Conservation (phyloP, 768 basidiomycete genomes). For the Amanita phalloides region DNA sequence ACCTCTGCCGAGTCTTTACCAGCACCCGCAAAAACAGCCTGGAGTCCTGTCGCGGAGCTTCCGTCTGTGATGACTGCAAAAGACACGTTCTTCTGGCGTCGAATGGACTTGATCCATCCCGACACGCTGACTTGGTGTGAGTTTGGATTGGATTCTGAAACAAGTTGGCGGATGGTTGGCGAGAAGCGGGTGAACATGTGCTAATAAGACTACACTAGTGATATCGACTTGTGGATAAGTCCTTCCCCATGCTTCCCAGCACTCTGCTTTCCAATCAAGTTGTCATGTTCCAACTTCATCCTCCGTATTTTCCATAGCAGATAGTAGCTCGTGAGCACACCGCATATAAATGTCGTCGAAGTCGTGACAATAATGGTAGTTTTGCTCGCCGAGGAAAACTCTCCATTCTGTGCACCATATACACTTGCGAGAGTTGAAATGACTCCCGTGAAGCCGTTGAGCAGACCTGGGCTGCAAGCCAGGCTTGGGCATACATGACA, state of each 20-base stretch:
- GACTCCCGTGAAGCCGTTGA: slow-evolving; percentile 47
- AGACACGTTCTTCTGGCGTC: slow-evolving; percentile 80
- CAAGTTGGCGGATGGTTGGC: slow-evolving; percentile 21
- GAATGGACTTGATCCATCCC: slow-evolving; percentile 82
- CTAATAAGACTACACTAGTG: neutral
- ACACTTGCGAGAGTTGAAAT: slow-evolving; percentile 43
- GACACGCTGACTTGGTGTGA: slow-evolving; percentile 33
- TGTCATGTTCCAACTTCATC: slow-evolving; percentile 32
- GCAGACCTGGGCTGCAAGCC: slow-evolving; percentile 35
- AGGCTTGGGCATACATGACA: neutral
- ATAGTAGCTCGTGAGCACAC: slow-evolving; percentile 28
- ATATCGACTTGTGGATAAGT: slow-evolving; percentile 10
- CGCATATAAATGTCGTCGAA: slow-evolving; percentile 27
- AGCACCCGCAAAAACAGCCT: slow-evolving; percentile 57
- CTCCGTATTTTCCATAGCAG: slow-evolving; percentile 32
- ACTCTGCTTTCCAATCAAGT: slow-evolving; percentile 26
- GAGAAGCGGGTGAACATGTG: slow-evolving; percentile 9
- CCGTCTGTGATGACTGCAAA: slow-evolving; percentile 83
- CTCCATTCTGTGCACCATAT: slow-evolving; percentile 36
- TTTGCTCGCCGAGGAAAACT: slow-evolving; percentile 29
- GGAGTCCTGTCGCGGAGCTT: slow-evolving; percentile 56
- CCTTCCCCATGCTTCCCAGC: slow-evolving; percentile 37
- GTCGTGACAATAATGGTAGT: slow-evolving; percentile 39
- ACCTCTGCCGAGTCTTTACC: slow-evolving; percentile 20
- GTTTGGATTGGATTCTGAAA: slow-evolving; percentile 7